phyloP scores from a whole-genome alignment of 2,329 filamentous ascomycete species.

The Diaporthe vexans region DNA sequence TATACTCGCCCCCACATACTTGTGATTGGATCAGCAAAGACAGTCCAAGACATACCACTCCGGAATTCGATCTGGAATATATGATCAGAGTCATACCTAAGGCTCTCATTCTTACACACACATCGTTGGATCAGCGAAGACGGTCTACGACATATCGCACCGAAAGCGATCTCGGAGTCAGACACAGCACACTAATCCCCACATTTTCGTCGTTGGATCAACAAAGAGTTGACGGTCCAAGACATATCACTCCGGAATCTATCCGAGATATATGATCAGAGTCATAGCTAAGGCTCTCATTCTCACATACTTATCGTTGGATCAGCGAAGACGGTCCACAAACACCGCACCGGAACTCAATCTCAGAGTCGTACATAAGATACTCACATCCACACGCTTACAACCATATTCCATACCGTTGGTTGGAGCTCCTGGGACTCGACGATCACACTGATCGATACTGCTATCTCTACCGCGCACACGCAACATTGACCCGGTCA shows the following conservation, averaged over 20 bases:
- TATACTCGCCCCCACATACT: background rate
- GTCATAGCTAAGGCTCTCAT: no score
- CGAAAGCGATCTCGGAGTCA: no score
- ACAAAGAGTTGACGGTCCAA: no score
- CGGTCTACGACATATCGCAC: no score
- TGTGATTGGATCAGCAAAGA: background rate
- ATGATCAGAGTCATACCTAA: background rate
- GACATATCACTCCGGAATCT: no score
- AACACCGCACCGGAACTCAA: background rate
- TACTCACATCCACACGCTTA: background rate
- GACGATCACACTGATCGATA: background rate
- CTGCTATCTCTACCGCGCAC: no score
- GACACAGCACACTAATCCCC: no score
- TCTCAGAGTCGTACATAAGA: background rate
- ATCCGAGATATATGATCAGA: no score
- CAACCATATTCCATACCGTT: background rate
- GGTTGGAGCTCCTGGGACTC: background rate
- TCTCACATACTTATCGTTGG: background rate
- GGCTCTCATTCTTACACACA: background rate
- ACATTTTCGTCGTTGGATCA: no score
- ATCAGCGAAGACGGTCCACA: background rate
- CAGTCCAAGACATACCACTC: background rate
- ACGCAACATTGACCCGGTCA: no score
- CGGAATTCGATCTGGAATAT: no score
- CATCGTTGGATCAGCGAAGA: no score